phyloP scores from a whole-genome alignment of 768 basidiomycete species.

The Suillus sp. region DNA sequence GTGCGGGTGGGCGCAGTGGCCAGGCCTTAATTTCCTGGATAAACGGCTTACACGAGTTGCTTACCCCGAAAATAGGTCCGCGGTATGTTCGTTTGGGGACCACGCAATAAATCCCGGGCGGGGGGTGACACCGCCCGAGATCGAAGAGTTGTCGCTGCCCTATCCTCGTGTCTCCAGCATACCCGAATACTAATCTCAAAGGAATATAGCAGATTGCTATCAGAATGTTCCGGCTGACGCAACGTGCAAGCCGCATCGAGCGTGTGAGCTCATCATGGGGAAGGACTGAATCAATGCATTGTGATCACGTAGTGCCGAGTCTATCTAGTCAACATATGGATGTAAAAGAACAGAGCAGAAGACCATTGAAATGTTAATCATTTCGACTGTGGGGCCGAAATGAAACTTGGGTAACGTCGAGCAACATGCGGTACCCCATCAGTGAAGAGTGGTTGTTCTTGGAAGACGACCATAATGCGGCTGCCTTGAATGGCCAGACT shows the following conservation, averaged over 20 bases:
- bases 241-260: neutral
- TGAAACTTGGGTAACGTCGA: neutral
- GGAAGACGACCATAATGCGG: neutral
- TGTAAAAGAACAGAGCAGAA: neutral
- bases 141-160: neutral
- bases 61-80: neutral
- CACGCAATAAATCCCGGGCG: neutral
- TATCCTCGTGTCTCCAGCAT: neutral
- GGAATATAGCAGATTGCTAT: neutral
- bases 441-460: neutral
- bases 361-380: neutral
- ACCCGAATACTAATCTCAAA: neutral
- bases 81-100: neutral
- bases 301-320: neutral
- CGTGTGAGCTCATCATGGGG: neutral
- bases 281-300: neutral
- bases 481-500: neutral
- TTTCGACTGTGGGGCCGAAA: too few species aligned
- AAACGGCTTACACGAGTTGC: conserved; percentile 1
- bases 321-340: too few species aligned
- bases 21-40: conserved; percentile 4
- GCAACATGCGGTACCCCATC: neutral
- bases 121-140: neutral
- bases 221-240: neutral
- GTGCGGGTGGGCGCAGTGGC: neutral